Evolutionary conservation across 2,329 filamentous ascomycete species (phyloP), one percentile per base, ranked within the genome.

Genomic region (Ophiocordyceps camponoti-floridani): DNA sequence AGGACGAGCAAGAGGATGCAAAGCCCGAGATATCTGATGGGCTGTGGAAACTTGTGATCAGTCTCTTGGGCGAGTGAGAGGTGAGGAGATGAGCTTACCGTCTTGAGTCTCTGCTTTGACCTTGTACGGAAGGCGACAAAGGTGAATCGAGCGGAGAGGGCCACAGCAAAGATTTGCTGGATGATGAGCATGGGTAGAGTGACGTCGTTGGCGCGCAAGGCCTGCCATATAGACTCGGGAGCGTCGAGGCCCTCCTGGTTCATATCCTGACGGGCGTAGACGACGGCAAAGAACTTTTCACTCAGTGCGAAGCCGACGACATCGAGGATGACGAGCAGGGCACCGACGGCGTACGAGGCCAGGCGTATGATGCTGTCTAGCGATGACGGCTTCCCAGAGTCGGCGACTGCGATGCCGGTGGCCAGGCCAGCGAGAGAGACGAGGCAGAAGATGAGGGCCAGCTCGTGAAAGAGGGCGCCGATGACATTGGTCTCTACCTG

Each of bases 1-100:
- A 58, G 13, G 2, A 60, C 47, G 53, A 56, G 56, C 4, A 58
- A 45, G 1, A 45, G 26, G 4, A 52, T 49, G 19, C 51, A 47
- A 2, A 45, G 50, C 12, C 59, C 46, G 8, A 59, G 47, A 41
- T 52, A 52, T 7, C 41, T 52, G 4, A 51, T 50, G 10, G 51
- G 44, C 55, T 58, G 13, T 9, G 43, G n/a, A 2, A 23, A n/a
- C 6, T 4, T 4, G n/a, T 14, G 42, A 10, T 43, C 16, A 13
- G 16, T 4, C 9, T 35, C 26, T 23, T 8, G 18, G 42, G 3
- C 18, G 30, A n/a, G 12, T 12, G 14, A 28, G 14, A 18, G 11
- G 3, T 8, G 9, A 27, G 16, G 27, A 27, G 26, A 16, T 2
- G 33, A 26, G 30, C 54, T 43, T 43, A 56, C 54, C 31, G 41